Evolutionary conservation across 345 rosid genomes (phyloP).

Genomic region (Cardiospermum halicacabum): DNA sequence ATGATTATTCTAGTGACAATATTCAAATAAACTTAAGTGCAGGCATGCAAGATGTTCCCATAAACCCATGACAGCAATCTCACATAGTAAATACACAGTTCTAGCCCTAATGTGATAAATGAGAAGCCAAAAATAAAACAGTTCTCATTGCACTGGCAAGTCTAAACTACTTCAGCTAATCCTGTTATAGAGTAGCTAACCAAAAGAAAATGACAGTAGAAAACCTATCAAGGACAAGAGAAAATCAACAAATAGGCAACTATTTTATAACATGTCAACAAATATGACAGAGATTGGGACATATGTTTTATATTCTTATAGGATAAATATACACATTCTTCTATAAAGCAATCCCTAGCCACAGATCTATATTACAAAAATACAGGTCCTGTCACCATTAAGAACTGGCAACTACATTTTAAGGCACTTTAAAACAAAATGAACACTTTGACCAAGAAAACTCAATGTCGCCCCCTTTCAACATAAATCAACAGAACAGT

Average conservation of each 20-base stretch:
- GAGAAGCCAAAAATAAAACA: background rate
- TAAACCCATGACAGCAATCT: background rate
- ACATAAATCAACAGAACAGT: no score
- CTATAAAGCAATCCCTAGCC: background rate
- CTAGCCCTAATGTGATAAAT: background rate
- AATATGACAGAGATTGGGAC: background rate
- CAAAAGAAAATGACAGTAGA: background rate
- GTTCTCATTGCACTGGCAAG: background rate
- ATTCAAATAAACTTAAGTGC: background rate
- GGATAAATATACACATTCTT: background rate
- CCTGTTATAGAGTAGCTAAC: no score
- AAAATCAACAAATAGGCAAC: background rate
- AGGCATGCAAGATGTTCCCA: no score
- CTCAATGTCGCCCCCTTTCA: background rate
- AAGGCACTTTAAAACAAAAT: background rate
- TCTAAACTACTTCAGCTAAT: background rate
- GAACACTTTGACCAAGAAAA: background rate
- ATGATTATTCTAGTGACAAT: background rate
- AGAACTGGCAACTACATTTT: background rate
- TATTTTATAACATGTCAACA: background rate
- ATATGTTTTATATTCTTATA: background rate
- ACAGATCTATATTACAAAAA: background rate
- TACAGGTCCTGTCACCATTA: background rate
- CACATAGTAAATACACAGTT: background rate
- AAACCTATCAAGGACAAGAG: conserved; percentile 4